Conservation (phyloP, 108 stramenopile species). For the Conticribra guillardii region DNA sequence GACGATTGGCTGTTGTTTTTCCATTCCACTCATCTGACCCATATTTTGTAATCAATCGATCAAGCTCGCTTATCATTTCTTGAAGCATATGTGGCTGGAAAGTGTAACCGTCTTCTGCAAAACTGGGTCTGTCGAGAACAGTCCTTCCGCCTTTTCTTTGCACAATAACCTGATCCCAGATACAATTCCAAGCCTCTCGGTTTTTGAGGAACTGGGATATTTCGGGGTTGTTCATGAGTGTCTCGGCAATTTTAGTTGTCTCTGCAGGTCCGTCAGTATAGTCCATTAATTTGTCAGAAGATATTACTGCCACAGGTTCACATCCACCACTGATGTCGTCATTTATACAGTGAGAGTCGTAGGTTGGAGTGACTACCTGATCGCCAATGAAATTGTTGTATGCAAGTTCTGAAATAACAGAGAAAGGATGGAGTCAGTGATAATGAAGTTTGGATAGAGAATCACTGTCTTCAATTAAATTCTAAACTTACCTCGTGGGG, state of each 20-base stretch:
- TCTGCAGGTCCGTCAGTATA: constrained; percentile 28
- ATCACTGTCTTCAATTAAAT: too few species aligned
- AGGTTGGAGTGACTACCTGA: constrained; percentile 26
- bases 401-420: constrained; percentile 10
- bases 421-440: not conserved
- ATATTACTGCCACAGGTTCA: constrained; percentile 39
- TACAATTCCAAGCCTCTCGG: constrained; percentile 36
- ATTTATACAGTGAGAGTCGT: constrained; percentile 38
- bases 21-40: constrained; percentile 26
- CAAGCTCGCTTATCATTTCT: constrained; percentile 31
- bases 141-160: constrained; percentile 24
- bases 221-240: constrained; percentile 12
- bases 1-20: constrained; percentile 27
- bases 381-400: constrained; percentile 25
- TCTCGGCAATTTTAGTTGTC: constrained; percentile 26
- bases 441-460: too few species aligned
- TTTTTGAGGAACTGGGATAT: constrained; percentile 27
- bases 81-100: constrained; percentile 1
- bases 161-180: constrained; percentile 33
- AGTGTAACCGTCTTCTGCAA: constrained; percentile 1
- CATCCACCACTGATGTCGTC: constrained; percentile 26
- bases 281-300: constrained; percentile 39
- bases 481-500: too few species aligned
- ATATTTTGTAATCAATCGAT: constrained; percentile 42
- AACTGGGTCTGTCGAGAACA: constrained; percentile 14